phyloP scores from a whole-genome alignment of 768 basidiomycete species.

The Phanerochaete carnosa region DNA sequence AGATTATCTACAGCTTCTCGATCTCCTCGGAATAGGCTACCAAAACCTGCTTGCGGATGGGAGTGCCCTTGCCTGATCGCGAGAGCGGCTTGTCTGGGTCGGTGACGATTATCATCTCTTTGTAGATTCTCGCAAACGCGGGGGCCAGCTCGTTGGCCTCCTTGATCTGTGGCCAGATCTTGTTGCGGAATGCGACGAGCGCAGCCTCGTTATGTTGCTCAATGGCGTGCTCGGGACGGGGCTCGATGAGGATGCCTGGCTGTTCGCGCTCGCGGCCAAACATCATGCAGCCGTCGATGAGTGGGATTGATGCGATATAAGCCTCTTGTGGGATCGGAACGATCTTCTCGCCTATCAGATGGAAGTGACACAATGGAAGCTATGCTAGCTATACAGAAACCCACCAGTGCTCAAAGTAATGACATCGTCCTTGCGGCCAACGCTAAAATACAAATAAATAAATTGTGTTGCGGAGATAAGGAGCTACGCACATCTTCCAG shows the following conservation, averaged over 20 bases:
- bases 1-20: constrained; percentile 7
- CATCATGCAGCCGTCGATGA: constrained; percentile 30
- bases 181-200: constrained; percentile 23
- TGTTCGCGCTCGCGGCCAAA: constrained; percentile 36
- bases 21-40: constrained; percentile 11
- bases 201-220: constrained; percentile 22
- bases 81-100: constrained; percentile 15
- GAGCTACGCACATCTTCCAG: constrained; percentile 8
- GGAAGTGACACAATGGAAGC: neutral
- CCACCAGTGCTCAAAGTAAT: constrained; percentile 4
- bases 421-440: constrained; percentile 8
- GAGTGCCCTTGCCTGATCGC: constrained; percentile 18
- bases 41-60: constrained; percentile 14
- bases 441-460: neutral
- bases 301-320: constrained; percentile 27
- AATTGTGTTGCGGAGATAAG: neutral
- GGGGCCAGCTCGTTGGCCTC: constrained; percentile 19
- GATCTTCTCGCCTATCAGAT: constrained; percentile 7
- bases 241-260: constrained; percentile 37
- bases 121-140: constrained; percentile 21
- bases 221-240: constrained; percentile 19
- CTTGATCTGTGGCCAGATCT: constrained; percentile 23
- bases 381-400: neutral
- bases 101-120: constrained; percentile 25
- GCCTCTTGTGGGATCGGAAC: constrained; percentile 26